Conservation (phyloP, 2,329 filamentous ascomycete genomes). For the Drechslerella coelobrocha region DNA sequence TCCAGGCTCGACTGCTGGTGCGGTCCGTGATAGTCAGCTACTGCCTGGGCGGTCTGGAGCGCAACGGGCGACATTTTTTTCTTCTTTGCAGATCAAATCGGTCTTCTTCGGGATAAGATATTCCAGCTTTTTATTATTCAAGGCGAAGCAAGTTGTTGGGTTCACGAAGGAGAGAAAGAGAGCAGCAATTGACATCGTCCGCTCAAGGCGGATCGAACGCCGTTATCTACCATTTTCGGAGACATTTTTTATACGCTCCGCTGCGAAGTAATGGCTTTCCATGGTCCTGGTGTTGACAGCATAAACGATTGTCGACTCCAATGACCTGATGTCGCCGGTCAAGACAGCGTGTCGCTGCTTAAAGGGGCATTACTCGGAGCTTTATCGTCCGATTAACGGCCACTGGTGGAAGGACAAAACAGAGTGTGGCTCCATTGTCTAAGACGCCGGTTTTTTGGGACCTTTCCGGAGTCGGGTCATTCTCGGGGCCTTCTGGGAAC, state of each 20-base stretch:
- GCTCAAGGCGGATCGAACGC: background rate
- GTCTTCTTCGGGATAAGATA: background rate
- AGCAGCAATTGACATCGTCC: background rate
- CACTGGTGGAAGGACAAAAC: background rate
- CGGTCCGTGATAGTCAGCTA: constrained; percentile 17
- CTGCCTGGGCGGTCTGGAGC: constrained; percentile 33
- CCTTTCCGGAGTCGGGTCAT: constrained; percentile 37
- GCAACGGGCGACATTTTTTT: constrained; percentile 37
- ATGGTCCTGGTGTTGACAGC: background rate
- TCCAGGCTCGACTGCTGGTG: constrained; percentile 23
- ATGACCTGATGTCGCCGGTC: constrained; percentile 25
- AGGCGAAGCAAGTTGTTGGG: background rate
- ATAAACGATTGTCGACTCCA: background rate
- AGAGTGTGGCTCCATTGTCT: background rate
- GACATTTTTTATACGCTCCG: constrained; percentile 18
- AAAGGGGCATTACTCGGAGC: constrained; percentile 51
- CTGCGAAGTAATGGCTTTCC: background rate
- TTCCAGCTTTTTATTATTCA: constrained; percentile 4
- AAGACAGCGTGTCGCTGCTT: constrained; percentile 12
- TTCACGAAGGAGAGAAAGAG: background rate
- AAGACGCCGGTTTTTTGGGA: constrained; percentile 8
- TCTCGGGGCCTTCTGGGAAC: constrained; percentile 44
- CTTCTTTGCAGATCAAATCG: background rate
- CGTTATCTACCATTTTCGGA: constrained; percentile 49
- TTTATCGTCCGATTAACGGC: constrained; percentile 31